Conservation (phyloP, 495 filamentous ascomycete genomes). For the Geopyxis carbonaria region DNA sequence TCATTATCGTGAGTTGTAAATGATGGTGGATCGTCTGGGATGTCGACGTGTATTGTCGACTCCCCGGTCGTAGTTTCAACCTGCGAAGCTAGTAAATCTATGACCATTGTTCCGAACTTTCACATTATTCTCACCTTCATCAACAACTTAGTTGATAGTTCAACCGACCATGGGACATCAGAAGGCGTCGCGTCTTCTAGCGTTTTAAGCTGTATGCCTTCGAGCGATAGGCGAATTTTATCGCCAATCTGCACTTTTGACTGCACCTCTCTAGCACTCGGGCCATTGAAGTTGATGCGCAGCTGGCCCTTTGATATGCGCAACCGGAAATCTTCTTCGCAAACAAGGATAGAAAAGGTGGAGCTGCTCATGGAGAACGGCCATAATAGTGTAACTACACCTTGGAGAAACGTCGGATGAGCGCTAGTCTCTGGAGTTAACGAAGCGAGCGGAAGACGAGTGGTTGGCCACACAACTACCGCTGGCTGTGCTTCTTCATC, state of each 20-base stretch:
- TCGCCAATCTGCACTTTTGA: constrained; percentile 60
- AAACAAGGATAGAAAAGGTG: constrained; percentile 57
- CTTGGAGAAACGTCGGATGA: constrained; percentile 31
- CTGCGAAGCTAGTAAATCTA: no score
- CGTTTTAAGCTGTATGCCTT: constrained; percentile 40
- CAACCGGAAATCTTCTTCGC: constrained; percentile 74
- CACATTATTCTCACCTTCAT: constrained; percentile 18
- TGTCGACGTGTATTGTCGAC: no score
- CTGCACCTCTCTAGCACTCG: constrained; percentile 51
- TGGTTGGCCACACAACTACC: constrained; percentile 19
- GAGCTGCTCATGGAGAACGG: constrained; percentile 65
- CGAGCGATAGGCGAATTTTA: constrained; percentile 48
- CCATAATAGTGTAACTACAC: constrained; percentile 73
- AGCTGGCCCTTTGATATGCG: constrained; percentile 66
- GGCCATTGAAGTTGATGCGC: constrained; percentile 58
- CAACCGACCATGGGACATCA: constrained; percentile 20
- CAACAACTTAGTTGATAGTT: constrained; percentile 11
- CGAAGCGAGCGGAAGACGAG: constrained; percentile 15
- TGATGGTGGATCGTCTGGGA: no score
- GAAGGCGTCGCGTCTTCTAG: constrained; percentile 9
- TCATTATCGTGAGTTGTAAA: no score
- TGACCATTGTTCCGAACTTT: no score
- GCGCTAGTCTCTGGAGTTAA: constrained; percentile 3
- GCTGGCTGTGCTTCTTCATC: not conserved
- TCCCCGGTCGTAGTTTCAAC: no score